These are phyloP conservation scores for Paraphaeosphaeria minitans DNA, from an alignment of 2,329 filamentous ascomycete species.

Conservation along the genomic window DNA sequence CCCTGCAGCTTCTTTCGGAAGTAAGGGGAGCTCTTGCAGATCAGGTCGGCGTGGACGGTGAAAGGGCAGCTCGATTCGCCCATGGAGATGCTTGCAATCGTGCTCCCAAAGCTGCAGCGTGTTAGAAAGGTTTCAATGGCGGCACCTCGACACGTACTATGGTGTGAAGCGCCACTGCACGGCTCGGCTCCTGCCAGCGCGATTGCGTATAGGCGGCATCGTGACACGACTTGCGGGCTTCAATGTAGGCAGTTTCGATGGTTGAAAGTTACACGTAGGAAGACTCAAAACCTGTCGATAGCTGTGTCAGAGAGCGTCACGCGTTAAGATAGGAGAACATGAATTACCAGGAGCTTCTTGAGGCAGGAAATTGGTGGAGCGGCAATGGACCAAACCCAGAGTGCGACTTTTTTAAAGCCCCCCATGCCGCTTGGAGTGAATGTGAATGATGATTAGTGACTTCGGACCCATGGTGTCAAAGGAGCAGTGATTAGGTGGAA, in stretches of 20 bases:
- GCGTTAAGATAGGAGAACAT: not conserved
- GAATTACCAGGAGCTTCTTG: not conserved
- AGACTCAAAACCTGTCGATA: too few relatives aligned
- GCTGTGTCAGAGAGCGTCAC: not conserved
- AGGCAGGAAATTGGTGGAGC: not conserved
- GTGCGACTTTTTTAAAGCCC: not conserved
- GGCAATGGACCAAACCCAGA: not conserved
- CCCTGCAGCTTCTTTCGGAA: slow-evolving; percentile 23
- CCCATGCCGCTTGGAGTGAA: not conserved
- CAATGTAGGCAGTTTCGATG: too few relatives aligned
- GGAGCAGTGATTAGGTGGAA: too few relatives aligned
- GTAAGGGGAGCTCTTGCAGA: slow-evolving; percentile 22
- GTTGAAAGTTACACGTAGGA: too few relatives aligned
- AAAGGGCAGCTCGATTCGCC: slow-evolving; percentile 13
- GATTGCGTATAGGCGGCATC: not conserved
- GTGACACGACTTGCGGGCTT: not conserved
- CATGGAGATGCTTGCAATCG: slow-evolving; percentile 10
- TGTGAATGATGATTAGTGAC: not conserved
- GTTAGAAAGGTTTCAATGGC: not conserved
- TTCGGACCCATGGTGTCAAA: too few relatives aligned
- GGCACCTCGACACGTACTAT: not conserved
- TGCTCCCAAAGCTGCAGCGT: not conserved
- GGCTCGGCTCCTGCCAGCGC: not conserved
- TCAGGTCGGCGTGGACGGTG: slow-evolving; percentile 27
- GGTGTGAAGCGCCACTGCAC: not conserved